Percentiles rank a stretch among this genome's conserved stretches.
Conservation (phyloP, 2,329 filamentous ascomycete genomes). For the Fusarium humuli region DNA sequence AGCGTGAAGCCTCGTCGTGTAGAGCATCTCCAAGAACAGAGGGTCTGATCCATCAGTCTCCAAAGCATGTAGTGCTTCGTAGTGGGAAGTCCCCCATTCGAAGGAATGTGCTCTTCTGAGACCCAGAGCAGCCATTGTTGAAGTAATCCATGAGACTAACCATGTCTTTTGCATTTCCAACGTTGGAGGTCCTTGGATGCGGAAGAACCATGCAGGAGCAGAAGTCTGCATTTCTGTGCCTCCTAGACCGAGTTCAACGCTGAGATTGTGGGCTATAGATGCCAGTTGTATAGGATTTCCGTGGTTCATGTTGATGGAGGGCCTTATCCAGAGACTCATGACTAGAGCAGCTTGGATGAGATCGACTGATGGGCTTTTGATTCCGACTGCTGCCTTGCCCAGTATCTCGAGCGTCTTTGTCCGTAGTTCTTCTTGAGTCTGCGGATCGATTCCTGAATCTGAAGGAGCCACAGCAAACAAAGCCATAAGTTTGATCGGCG, state of each 20-base stretch:
- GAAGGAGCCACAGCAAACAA: constrained; percentile 2
- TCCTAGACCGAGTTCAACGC: constrained; percentile 26
- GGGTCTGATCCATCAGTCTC: neutral
- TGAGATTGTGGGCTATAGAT: constrained; percentile 6
- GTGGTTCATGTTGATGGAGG: constrained; percentile 17
- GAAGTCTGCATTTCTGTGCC: constrained; percentile 20
- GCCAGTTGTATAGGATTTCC: constrained; percentile 14
- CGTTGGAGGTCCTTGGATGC: constrained; percentile 16
- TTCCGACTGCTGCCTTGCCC: constrained; percentile 18
- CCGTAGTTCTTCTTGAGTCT: constrained; percentile 14
- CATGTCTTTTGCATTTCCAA: constrained; percentile 28
- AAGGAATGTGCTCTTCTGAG: constrained; percentile 15
- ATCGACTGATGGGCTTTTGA: constrained; percentile 15
- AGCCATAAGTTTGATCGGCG: constrained; percentile 20
- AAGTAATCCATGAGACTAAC: constrained; percentile 21
- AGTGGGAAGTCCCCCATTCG: constrained; percentile 16
- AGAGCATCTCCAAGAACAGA: constrained; percentile 25
- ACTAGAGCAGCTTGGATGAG: constrained; percentile 24
- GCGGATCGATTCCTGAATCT: neutral
- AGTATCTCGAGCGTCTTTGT: constrained; percentile 18
- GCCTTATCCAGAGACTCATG: constrained; percentile 16
- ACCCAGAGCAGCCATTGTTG: constrained; percentile 11
- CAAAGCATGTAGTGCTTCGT: constrained; percentile 12
- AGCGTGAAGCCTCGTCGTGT: constrained; percentile 15
- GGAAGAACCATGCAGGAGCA: constrained; percentile 23